Evolutionary conservation across 2,329 filamentous ascomycete species (phyloP), one percentile per base, ranked within the genome.

Genomic region (Arachnopeziza araneosa): DNA sequence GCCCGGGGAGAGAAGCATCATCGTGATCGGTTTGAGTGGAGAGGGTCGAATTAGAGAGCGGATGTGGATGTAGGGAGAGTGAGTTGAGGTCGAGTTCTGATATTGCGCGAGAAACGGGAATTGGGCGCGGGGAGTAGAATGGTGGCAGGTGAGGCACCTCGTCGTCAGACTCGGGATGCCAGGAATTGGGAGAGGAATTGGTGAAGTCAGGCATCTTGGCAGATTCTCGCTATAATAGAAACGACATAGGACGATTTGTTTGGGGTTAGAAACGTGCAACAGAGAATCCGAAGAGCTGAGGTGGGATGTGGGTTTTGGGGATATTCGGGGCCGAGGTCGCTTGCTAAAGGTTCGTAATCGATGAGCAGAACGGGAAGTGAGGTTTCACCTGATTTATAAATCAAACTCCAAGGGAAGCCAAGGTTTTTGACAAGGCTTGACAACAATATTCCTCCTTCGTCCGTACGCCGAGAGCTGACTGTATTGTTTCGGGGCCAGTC

Each of bases 61-160:
- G 19, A 8, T 26, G 22, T 19, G 63, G 30, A 44, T 64, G 53
- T 55, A 62, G 10, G 55, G 65, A 26, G 21, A 68, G 55, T 5
- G 60, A 59, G 55, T 71, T 69, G 36, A 72, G 61, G 51, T 72
- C 71, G 24, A 72, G 67, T 67, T 71, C 71, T 32, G 71, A 71
- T 55, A 72, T 70, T 44, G 67, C 60, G 53, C 69, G 66, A 26
- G 71, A 71, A n/a, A 71, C 68, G n/a, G 71, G 70, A 53, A 71
- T 69, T 21, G 70, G 71, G 19, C 68, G 68, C 48, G 71, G 71
- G 21, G 71, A 73, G 64, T 72, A 73, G 64, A 73, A 72, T 21
- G 71, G 71, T 36, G 70, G 71, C 17, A 72, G 65, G 58, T 68
- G 63, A 10, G 64, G 63, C 21, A 70, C 61, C 24, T 59, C 56